A percentile compares a stretch with the other conserved stretches of the same genome.
Evolutionary conservation across 371 early-diverging fungal genomes (phyloP).

Genomic region (Conidiobolus incongruus): DNA sequence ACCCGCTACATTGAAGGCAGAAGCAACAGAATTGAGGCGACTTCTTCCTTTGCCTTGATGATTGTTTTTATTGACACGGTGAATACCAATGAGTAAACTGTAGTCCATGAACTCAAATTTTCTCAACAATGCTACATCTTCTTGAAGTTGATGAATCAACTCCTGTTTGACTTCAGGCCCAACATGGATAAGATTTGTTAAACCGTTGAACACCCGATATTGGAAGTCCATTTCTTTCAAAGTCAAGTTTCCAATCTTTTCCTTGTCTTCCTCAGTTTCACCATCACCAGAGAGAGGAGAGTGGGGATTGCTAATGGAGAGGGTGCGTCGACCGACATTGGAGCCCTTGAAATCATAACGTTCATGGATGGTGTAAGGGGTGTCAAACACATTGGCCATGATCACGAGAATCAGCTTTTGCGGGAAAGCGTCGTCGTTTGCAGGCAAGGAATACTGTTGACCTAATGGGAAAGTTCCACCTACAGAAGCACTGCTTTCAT

Average conservation of each 20-base stretch:
- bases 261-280: neutral
- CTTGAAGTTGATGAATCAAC: slow-evolving; percentile 15
- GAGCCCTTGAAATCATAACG: slow-evolving; percentile 31
- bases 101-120: slow-evolving; percentile 30
- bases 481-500: slow-evolving; percentile 1
- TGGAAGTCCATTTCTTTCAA: slow-evolving; percentile 30
- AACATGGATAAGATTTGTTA: slow-evolving; percentile 14
- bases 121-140: slow-evolving; percentile 18
- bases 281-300: neutral
- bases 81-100: slow-evolving; percentile 8
- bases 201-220: slow-evolving; percentile 13
- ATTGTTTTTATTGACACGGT: neutral
- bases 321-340: slow-evolving; percentile 21
- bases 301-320: slow-evolving; percentile 3
- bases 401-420: slow-evolving; percentile 17
- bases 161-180: slow-evolving; percentile 10
- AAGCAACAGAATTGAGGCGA: too few species aligned
- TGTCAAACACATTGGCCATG: slow-evolving; percentile 27
- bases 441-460: slow-evolving; percentile 5
- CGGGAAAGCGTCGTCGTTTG: slow-evolving; percentile 11
- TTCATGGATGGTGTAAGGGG: slow-evolving; percentile 14
- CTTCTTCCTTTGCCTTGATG: too few species aligned
- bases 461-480: slow-evolving; percentile 1
- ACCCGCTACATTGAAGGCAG: too few species aligned
- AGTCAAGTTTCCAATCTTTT: slow-evolving; percentile 14